Evolutionary conservation across 805 yeast species (phyloP).

Genomic region (Ogataea methanolica): DNA sequence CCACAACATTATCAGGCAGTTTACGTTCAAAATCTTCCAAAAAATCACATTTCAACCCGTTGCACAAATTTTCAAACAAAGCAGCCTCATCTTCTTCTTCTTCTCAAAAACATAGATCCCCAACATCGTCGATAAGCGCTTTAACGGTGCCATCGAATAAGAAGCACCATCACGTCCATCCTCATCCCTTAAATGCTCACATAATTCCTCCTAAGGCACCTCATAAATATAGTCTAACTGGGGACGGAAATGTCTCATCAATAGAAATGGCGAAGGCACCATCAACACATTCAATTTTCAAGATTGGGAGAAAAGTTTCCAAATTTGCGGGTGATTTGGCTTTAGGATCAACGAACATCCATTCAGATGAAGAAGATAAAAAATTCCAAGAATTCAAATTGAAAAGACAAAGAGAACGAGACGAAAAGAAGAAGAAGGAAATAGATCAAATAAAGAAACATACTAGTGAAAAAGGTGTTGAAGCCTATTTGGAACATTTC

Average conservation of each 20-base stretch:
- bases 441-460: slow-evolving; percentile 11
- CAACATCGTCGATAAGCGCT: background rate
- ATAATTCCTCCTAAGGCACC: background rate
- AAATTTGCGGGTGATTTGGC: slow-evolving; percentile 29
- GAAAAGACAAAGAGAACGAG: slow-evolving; percentile 8
- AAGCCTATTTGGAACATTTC: slow-evolving; percentile 26
- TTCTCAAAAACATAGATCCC: background rate
- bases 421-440: slow-evolving; percentile 8
- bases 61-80: slow-evolving; percentile 2
- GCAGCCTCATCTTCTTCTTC: slow-evolving; percentile 1
- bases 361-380: slow-evolving; percentile 12
- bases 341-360: slow-evolving; percentile 21
- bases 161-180: background rate
- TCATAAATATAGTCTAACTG: background rate
- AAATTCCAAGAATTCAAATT: slow-evolving; percentile 12
- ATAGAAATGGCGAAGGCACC: slow-evolving; percentile 9
- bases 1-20: background rate
- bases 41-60: slow-evolving; percentile 5
- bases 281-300: slow-evolving; percentile 12
- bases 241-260: background rate
- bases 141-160: background rate
- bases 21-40: background rate
- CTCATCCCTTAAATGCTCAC: background rate
- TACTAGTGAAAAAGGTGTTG: slow-evolving; percentile 17
- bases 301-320: slow-evolving; percentile 25